phyloP scores from a whole-genome alignment of 164 flowering plant genomes.

The Santalum album region DNA sequence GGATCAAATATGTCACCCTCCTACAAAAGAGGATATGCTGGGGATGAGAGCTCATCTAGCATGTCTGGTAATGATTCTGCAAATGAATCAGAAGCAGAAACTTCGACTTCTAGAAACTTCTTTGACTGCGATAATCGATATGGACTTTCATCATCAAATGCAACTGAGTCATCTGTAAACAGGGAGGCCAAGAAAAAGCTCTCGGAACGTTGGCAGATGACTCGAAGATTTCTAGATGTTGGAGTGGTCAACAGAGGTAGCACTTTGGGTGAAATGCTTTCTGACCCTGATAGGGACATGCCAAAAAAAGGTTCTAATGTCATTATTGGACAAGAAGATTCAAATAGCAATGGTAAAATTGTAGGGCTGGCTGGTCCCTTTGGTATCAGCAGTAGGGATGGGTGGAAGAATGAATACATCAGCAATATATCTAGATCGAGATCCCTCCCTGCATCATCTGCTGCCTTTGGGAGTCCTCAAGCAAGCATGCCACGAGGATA shows the following conservation, averaged over 20 bases:
- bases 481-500: constrained; percentile 20
- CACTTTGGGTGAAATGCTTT: constrained; percentile 89
- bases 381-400: constrained; percentile 78
- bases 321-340: constrained; percentile 15
- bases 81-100: constrained; percentile 34
- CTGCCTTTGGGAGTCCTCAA: constrained; percentile 22
- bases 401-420: constrained; percentile 54
- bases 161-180: constrained; percentile 48
- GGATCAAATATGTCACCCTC: constrained; percentile 22
- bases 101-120: constrained; percentile 17
- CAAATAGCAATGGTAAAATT: constrained; percentile 12
- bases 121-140: constrained; percentile 16
- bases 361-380: constrained; percentile 29
- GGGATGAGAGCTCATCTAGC: constrained; percentile 55
- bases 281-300: constrained; percentile 38
- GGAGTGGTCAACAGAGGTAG: constrained; percentile 31
- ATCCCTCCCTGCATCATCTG: constrained; percentile 43
- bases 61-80: constrained; percentile 42
- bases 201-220: constrained; percentile 68
- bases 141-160: constrained; percentile 31
- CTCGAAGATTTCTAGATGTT: constrained; percentile 35
- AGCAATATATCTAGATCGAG: constrained; percentile 38
- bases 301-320: constrained; percentile 14
- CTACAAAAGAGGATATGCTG: constrained; percentile 44
- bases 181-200: constrained; percentile 83